Evolutionary conservation across 805 yeast species (phyloP).

Genomic region (Barnettozyma sucrosica): DNA sequence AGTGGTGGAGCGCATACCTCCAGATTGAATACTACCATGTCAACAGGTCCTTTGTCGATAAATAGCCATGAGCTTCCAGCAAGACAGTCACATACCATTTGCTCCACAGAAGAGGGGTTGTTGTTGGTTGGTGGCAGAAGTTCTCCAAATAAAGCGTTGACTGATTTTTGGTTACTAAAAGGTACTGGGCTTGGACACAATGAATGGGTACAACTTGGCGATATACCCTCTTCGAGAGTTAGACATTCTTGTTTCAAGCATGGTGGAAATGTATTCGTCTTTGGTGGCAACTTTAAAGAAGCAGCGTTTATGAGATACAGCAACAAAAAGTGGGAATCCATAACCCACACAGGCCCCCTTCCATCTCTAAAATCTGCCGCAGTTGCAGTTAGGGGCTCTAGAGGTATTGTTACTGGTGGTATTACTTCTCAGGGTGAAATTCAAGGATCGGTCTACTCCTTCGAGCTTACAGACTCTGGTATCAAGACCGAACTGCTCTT

Average conservation of each 20-base stretch:
- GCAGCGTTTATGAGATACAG: slow-evolving; percentile 21
- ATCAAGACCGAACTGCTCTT: slow-evolving; percentile 21
- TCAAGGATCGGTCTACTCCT: slow-evolving; percentile 30
- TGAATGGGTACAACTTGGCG: slow-evolving; percentile 36
- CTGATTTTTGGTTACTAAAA: slow-evolving; percentile 38
- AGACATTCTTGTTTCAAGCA: slow-evolving; percentile 42
- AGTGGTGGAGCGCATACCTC: slow-evolving; percentile 33
- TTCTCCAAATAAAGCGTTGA: slow-evolving; percentile 44
- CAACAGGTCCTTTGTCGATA: slow-evolving; percentile 8
- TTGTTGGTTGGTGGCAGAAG: slow-evolving; percentile 63
- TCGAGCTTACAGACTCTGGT: slow-evolving; percentile 21
- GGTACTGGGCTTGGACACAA: slow-evolving; percentile 9
- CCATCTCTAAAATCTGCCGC: slow-evolving; percentile 32
- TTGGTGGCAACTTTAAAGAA: slow-evolving; percentile 41
- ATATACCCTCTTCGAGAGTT: slow-evolving; percentile 41
- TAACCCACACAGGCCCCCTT: slow-evolving; percentile 4
- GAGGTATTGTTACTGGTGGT: slow-evolving; percentile 49
- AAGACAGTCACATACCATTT: slow-evolving; percentile 56
- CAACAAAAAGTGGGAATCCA: slow-evolving; percentile 6
- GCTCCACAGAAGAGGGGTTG: slow-evolving; percentile 24
- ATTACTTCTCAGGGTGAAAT: slow-evolving; percentile 22
- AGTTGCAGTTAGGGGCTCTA: slow-evolving; percentile 27
- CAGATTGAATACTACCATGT: slow-evolving; percentile 21
- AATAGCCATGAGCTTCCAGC: slow-evolving; percentile 20
- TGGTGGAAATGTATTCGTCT: slow-evolving; percentile 34